Conservation (phyloP, 129 eudicot species). For the Flaveria bidentis region DNA sequence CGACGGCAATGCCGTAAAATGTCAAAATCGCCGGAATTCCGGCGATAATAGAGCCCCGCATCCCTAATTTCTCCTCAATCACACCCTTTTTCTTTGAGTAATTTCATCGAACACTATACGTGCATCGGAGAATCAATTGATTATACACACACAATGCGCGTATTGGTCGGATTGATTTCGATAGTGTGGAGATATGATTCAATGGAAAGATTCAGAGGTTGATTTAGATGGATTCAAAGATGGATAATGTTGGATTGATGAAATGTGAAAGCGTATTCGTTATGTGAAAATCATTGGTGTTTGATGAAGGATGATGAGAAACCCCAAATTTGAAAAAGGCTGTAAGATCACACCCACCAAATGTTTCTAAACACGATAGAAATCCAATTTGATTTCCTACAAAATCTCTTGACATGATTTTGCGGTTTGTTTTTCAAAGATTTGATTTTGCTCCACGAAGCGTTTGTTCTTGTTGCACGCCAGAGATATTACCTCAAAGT, state of each 20-base stretch:
- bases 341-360: not conserved
- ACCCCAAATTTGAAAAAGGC: conserved; percentile 21
- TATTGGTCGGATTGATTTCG: not conserved
- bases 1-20: conserved; percentile 28
- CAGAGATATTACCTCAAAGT: too few relatives aligned
- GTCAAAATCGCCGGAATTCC: conserved; percentile 23
- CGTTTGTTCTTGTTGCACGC: not conserved
- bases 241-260: conserved; percentile 30
- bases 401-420: conserved; percentile 21
- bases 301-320: conserved; percentile 21
- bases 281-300: conserved; percentile 32
- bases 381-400: conserved; percentile 21
- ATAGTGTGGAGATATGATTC: not conserved
- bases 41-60: conserved; percentile 34
- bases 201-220: conserved; percentile 13
- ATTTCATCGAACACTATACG: conserved; percentile 22
- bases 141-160: not conserved
- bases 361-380: conserved; percentile 9
- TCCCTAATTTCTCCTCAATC: not conserved
- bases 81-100: conserved; percentile 21
- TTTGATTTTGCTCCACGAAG: not conserved
- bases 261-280: conserved; percentile 33
- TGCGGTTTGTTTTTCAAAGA: conserved; percentile 11
- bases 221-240: conserved; percentile 7
- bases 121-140: conserved; percentile 9